Base-by-base conservation (phyloP, 2,329 filamentous ascomycete species). In the Cladophialophora psammophila region DNA sequence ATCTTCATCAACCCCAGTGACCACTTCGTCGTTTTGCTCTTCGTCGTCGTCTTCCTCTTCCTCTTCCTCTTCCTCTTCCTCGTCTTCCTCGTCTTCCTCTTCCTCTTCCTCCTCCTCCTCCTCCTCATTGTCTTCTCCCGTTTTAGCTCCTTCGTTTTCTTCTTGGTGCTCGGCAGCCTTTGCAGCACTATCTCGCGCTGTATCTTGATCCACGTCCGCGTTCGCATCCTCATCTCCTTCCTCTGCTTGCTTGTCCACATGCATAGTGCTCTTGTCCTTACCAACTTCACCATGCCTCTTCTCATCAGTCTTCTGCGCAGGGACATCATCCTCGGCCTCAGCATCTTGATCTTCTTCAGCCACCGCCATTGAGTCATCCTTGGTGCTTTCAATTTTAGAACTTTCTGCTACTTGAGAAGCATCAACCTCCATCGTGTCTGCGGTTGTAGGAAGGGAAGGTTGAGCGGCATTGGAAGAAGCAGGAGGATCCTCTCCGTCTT, bases 261-360 rank as follows among this genome's bases (percentile, higher is more conserved):
- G 64, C 31, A 68, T 68, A 2, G 59, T 64, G 18, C 66, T 69
- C 20, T 67, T 64, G 8, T 71, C 69, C 18, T 67, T 56, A 1
- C 64, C 67, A 35, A 66, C 67, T 9, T 67, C 68, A 12, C 50
- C 58, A 36, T 62, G 36, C 20, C 59, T 55, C 12, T 69, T 69
- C 5, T 65, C 7, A 12, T 65, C 68, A 8, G 52, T 58, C 15
- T 71, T 69, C 5, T 67, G 63, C 10, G 45, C 55, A 8, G 69
- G 40, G 4, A 65, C 67, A n/a, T 72, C 70, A 20, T 60, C 60
- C 18, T 65, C 66, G 40, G 55, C 67, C 35, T 67, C 65, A 12
- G 93, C 53, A 57, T 70, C 63, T 38, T 71, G 59, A 18, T 71
- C 70, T 5, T 67, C 67, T 36, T 70, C 71, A 40, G 64, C 66